Evolutionary conservation across 1,284 basidiomycete genomes (phyloP), one percentile per base, ranked within the genome.

Genomic region (Somion occarium): DNA sequence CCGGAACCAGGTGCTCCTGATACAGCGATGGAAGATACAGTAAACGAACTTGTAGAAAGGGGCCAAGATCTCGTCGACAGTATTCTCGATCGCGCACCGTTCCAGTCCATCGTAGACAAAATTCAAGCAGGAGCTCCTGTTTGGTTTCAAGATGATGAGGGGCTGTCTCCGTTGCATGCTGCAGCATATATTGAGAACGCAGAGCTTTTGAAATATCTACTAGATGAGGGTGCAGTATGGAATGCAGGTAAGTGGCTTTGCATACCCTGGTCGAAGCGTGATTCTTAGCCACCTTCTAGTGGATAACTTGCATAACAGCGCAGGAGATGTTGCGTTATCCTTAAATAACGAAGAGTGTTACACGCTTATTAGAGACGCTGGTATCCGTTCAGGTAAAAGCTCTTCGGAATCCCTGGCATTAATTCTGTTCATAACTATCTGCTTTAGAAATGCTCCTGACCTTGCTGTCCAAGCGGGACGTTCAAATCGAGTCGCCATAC

Each of bases 191-290:
- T 78, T 30, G 82, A 86, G 54, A 79, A 88, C 57, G 66, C 75
- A 2, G 73, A 78, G 7, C 69, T 94, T 3, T 74, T 91, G 5
- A 75, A 78, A 51, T 63, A 79, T 3, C 73, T 98, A 39, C 74
- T 99, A 25, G 74, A 83, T n/a, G 76, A 82, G 49, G 94, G 96
- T 2, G 94, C 93, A 0, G 65, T 94, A 0, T 99, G 96, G 96
- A 98, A 97, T 67, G 80, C 89, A 54, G 83, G 91, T 85, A 55
- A 59, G 78, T 61, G 19, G 13, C 24, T 55, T 13, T 91, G 0
- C 96, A 92, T 92, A 94, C 93, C 64, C 77, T 85, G 56, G 79
- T 85, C 81, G 54, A 59, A 73, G 57, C 25, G 43, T 24, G 12
- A n/a, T 25, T 22, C 38, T 38, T 38, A 20, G 19, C 56, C 42